Evolutionary conservation across 805 yeast genomes (phyloP).

Genomic region (Clavispora phyllophila): DNA sequence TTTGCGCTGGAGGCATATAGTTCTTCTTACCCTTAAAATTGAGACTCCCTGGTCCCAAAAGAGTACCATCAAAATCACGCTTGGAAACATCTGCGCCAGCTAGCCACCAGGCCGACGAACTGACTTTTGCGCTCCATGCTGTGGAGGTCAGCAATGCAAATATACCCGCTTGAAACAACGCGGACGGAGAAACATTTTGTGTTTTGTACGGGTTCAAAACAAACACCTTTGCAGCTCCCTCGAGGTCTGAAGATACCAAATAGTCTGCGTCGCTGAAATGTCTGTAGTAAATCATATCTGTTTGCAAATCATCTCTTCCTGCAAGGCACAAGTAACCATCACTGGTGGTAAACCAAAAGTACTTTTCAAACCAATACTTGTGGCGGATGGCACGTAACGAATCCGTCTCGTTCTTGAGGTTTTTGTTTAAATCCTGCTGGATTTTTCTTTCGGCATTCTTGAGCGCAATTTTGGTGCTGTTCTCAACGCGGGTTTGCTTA

Average conservation of each 20-base stretch:
- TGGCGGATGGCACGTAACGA: constrained; percentile 56
- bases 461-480: constrained; percentile 71
- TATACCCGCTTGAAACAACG: constrained; percentile 85
- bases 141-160: constrained; percentile 74
- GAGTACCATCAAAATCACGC: constrained; percentile 54
- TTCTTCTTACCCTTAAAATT: constrained; percentile 50
- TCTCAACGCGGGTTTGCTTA: constrained; percentile 76
- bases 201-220: constrained; percentile 73
- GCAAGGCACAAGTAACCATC: constrained; percentile 85
- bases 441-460: constrained; percentile 79
- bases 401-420: constrained; percentile 48
- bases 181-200: constrained; percentile 75
- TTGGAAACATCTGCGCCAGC: constrained; percentile 65
- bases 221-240: constrained; percentile 70
- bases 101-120: constrained; percentile 85
- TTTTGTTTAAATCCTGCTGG: constrained; percentile 61
- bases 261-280: constrained; percentile 71
- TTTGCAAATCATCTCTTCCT: constrained; percentile 77
- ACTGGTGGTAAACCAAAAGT: constrained; percentile 86
- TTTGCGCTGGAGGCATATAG: constrained; percentile 70
- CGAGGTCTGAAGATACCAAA: constrained; percentile 68
- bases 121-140: constrained; percentile 86
- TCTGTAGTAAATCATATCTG: constrained; percentile 73
- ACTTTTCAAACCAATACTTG: constrained; percentile 91
- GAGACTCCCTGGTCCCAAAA: constrained; percentile 60